Conservation (phyloP, 257 asterid species). For the Avicennia marina region DNA sequence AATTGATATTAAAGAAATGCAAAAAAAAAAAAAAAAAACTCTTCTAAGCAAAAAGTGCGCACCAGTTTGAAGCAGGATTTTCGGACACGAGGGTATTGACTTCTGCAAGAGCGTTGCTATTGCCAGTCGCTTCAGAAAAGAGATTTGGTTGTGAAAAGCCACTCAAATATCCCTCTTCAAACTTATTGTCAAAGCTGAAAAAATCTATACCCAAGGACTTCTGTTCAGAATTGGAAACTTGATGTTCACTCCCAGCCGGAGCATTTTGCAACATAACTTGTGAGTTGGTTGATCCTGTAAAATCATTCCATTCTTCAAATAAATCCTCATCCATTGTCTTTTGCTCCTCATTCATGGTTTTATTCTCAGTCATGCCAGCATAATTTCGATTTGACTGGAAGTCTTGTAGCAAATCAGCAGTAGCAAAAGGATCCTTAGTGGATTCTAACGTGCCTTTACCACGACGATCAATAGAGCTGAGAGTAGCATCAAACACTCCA, state of each 20-base stretch:
- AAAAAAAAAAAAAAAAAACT: conserved; percentile 13
- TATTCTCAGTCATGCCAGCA: conserved; percentile 24
- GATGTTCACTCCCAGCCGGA: conserved; percentile 28
- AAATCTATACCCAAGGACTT: conserved; percentile 35
- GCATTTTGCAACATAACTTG: conserved; percentile 38
- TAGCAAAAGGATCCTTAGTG: conserved; percentile 27
- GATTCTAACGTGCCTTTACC: conserved; percentile 20
- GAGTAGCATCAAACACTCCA: conserved; percentile 33
- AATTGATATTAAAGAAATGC: neutral
- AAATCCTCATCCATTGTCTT: conserved; percentile 31
- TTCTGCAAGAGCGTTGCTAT: conserved; percentile 26
- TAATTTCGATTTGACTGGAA: conserved; percentile 31
- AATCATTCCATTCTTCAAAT: conserved; percentile 64
- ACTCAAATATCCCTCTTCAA: conserved; percentile 39
- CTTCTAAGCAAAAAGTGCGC: conserved; percentile 10
- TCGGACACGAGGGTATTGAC: conserved; percentile 26
- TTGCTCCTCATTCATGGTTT: conserved; percentile 21
- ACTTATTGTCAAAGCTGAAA: conserved; percentile 31
- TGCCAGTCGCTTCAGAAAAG: conserved; percentile 32
- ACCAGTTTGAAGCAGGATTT: conserved; percentile 51
- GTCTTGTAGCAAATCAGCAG: conserved; percentile 53
- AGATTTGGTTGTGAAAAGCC: conserved; percentile 41
- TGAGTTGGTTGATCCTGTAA: conserved; percentile 43
- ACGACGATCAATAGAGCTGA: conserved; percentile 25
- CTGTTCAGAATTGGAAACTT: conserved; percentile 26